Percentiles rank a stretch among this genome's conserved stretches.
Conservation (phyloP, 306 rosid genomes). For the Quercus rubra region DNA sequence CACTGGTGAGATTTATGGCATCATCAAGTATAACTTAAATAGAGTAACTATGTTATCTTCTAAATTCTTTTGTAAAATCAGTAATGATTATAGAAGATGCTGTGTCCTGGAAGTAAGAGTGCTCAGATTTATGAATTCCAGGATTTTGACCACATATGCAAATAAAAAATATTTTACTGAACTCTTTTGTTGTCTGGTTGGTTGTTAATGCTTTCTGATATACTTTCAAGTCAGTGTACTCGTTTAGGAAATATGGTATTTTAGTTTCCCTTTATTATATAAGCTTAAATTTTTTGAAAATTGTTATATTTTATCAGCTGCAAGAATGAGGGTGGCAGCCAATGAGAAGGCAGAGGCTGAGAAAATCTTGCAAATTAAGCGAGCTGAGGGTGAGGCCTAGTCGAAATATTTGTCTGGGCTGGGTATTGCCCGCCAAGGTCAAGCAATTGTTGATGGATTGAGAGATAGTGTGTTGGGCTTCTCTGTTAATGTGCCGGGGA, state of each 20-base stretch:
- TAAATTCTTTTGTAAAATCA: background rate
- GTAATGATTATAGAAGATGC: background rate
- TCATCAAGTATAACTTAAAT: background rate
- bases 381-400: slow-evolving; percentile 96
- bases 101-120: background rate
- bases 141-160: background rate
- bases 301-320: slow-evolving; percentile 48
- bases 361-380: slow-evolving; percentile 80
- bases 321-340: slow-evolving; percentile 86
- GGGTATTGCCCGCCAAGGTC: slow-evolving; percentile 94
- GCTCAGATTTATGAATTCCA: background rate
- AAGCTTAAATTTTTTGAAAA: background rate
- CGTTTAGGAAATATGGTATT: background rate
- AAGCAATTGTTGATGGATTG: slow-evolving; percentile 91
- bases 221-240: background rate
- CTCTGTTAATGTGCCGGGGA: slow-evolving; percentile 87
- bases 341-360: slow-evolving; percentile 95
- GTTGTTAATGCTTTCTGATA: background rate
- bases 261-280: background rate
- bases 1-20: too few species aligned
- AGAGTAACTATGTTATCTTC: background rate
- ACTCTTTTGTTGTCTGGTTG: background rate
- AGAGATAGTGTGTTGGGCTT: slow-evolving; percentile 92
- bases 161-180: background rate
- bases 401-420: slow-evolving; percentile 80